phyloP scores from a whole-genome alignment of 768 basidiomycete genomes.

The Strobilomyces echinocephalus region DNA sequence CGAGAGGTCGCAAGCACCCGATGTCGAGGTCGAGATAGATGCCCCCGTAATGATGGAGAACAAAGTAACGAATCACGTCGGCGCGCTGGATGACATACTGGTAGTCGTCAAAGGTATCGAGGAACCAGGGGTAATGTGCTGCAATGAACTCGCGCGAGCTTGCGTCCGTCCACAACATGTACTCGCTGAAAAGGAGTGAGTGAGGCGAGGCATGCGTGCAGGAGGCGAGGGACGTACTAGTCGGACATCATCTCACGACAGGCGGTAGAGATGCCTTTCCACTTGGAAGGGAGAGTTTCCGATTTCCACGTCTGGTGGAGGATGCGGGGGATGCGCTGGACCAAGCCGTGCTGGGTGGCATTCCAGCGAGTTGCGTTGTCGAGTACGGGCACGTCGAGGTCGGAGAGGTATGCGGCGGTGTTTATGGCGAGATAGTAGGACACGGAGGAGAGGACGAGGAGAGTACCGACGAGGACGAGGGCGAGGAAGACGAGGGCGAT shows the following conservation, averaged over 20 bases:
- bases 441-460: constrained; percentile 86
- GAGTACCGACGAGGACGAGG: constrained; percentile 80
- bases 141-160: constrained; percentile 87
- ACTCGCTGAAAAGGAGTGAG: constrained; percentile 58
- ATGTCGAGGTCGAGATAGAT: constrained; percentile 96
- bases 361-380: constrained; percentile 58
- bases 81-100: constrained; percentile 90
- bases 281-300: constrained; percentile 74
- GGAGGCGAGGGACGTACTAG: constrained; percentile 62
- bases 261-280: constrained; percentile 74
- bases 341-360: constrained; percentile 52
- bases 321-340: constrained; percentile 83
- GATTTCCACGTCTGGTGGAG: constrained; percentile 99
- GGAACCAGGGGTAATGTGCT: constrained; percentile 84
- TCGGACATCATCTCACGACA: constrained; percentile 93
- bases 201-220: constrained; percentile 12
- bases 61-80: constrained; percentile 96
- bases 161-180: constrained; percentile 97
- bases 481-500: constrained; percentile 54
- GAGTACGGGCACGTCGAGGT: constrained; percentile 63
- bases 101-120: constrained; percentile 91
- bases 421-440: constrained; percentile 87
- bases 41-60: constrained; percentile 93
- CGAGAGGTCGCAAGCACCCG: constrained; percentile 82
- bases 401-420: constrained; percentile 70